Evolutionary conservation across 495 filamentous ascomycete genomes (phyloP).

Genomic region (Penicillium mononematosum): DNA sequence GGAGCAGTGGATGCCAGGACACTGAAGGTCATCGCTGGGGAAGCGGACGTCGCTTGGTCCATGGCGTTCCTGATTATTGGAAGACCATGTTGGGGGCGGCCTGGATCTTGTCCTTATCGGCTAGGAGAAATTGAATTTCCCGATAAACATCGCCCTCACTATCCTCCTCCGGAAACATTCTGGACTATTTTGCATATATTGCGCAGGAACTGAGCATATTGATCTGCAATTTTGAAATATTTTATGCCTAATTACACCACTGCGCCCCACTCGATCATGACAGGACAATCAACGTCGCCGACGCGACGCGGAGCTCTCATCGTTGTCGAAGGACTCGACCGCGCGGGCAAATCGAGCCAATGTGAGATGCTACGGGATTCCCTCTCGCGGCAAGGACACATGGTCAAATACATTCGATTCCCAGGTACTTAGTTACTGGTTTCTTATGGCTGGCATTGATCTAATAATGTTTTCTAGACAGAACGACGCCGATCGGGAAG

Average conservation of each 20-base stretch:
- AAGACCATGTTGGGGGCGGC: slow-evolving; percentile 14
- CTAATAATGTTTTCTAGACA: slow-evolving; percentile 54
- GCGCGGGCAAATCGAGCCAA: slow-evolving; percentile 94
- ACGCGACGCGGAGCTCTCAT: slow-evolving; percentile 69
- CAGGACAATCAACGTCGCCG: slow-evolving; percentile 11
- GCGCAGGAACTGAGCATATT: neutral
- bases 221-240: neutral
- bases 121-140: slow-evolving; percentile 22
- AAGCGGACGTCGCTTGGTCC: slow-evolving; percentile 23
- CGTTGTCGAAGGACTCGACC: slow-evolving; percentile 90
- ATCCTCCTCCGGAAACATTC: neutral
- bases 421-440: slow-evolving; percentile 59
- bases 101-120: slow-evolving; percentile 22
- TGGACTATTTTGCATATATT: neutral
- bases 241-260: neutral
- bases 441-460: neutral
- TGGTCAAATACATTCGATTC: slow-evolving; percentile 77
- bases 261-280: slow-evolving; percentile 16
- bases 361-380: slow-evolving; percentile 67
- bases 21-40: slow-evolving; percentile 34
- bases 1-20: slow-evolving; percentile 27
- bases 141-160: slow-evolving; percentile 12
- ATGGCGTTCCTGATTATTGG: slow-evolving; percentile 28
- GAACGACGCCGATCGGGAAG: slow-evolving; percentile 82
- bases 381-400: slow-evolving; percentile 59